These are phyloP conservation scores for Solanum virginianum DNA, from an alignment of 257 asterid genomes.

Conservation along the genomic window DNA sequence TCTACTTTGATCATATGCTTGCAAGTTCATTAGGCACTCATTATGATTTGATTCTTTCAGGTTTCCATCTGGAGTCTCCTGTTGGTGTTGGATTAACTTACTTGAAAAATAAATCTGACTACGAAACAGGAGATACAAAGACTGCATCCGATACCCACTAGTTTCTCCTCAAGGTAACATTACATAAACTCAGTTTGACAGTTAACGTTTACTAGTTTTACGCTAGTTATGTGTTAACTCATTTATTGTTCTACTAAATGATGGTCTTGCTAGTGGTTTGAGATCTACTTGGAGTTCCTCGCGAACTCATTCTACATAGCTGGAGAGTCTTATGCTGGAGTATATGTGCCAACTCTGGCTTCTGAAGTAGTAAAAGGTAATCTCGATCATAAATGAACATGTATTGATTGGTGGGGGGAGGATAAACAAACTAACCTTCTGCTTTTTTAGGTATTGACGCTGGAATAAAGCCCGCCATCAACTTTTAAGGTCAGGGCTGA, in stretches of 20 bases:
- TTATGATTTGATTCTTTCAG: conserved; percentile 19
- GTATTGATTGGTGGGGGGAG: neutral
- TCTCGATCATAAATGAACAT: neutral
- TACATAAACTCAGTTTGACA: too few species aligned
- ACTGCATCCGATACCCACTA: conserved; percentile 73
- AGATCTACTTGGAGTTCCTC: conserved; percentile 69
- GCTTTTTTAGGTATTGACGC: conserved; percentile 54
- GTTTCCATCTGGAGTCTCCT: conserved; percentile 89
- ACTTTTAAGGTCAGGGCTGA: too few species aligned
- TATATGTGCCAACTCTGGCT: conserved; percentile 87
- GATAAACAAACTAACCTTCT: neutral
- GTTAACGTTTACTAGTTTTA: neutral
- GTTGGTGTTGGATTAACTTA: conserved; percentile 88
- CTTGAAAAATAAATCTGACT: conserved; percentile 56
- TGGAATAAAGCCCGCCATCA: conserved; percentile 60
- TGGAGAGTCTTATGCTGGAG: conserved; percentile 96
- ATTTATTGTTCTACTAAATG: neutral
- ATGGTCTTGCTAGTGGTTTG: conserved; percentile 66
- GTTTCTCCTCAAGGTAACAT: conserved; percentile 73
- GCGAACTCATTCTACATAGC: conserved; percentile 67
- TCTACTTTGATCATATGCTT: neutral
- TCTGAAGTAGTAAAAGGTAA: conserved; percentile 73
- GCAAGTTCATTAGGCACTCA: neutral
- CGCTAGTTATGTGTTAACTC: neutral
- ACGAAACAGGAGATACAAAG: conserved; percentile 64